Evolutionary conservation across 805 yeast species (phyloP), one percentile per base, ranked within the genome.

Genomic region (Ascoidea rubescens): DNA sequence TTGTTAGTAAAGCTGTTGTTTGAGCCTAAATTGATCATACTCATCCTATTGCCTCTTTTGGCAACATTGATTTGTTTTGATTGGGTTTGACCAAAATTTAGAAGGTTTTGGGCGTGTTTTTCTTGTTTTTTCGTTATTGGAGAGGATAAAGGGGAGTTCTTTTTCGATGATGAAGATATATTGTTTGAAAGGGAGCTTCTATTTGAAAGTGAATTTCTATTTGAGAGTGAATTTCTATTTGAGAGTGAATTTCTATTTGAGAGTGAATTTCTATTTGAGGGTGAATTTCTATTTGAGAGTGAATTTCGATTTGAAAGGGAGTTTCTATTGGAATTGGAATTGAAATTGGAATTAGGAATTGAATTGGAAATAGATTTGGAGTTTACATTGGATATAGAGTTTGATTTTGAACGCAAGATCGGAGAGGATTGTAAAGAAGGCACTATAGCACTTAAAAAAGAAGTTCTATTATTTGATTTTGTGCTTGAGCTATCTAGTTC

Each of bases 1-100:
- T 21, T n/a, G 4, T 31, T 28, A 2, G 37, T 28, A 44, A 31
- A 31, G 51, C 45, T 31, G 47, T 37, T 44, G 51, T 48, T 44
- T 14, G 51, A 32, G 30, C 49, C 52, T 49, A 51, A 52, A 12
- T 49, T 33, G 51, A n/a, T 53, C 53, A 37, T 37, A 37, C 43
- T 37, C 14, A 37, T 10, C 4, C 43, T 37, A 37, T 37, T 37
- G 14, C 14, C 14, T 37, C 14, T 37, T 37, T 37, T 37, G 8
- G 8, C 43, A 37, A 37, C 14, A 10, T 37, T 37, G 43, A 37
- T 10, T 37, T 37, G 28, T 21, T 21, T 21, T 21, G 28, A 21
- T 37, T 8, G 14, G 8, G 43, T 37, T 37, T 37, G 43, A 14
- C 43, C 43, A 37, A 37, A 37, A 37, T 37, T 37, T 14, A 37